Base-by-base conservation (phyloP, 257 asterid species). In the Solanum chiquidenum region DNA sequence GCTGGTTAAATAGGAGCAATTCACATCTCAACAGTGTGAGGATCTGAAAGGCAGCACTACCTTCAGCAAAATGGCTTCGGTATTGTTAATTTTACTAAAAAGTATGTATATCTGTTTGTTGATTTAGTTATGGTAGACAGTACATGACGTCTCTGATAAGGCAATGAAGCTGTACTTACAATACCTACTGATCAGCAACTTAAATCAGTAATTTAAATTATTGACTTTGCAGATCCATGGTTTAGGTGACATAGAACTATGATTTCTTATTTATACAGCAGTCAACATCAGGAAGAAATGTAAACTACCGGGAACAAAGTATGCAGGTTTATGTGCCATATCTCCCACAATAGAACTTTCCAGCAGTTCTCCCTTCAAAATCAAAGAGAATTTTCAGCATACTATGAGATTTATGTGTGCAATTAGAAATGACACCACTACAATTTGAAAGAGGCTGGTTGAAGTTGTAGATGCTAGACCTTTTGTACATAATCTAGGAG, bases 241-340 rank as follows among this genome's bases (percentile, higher is more conserved):
- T 77, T 77, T 40, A 40, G 84, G 23, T n/a, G 84, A 76, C 25
- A 42, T n/a, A 9, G 64, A 42, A 27, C 29, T n/a, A 40, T 13
- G 3, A 25, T 44, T 20, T 79, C 84, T 44, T 27, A 76, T 40
- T 44, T 55, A 79, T 42, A 79, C 64, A 79, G 25, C 64, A 25
- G 46, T 74, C 83, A 74, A 74, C 52, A 79, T 44, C 84, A 1
- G 27, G 37, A 79, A 42, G 40, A 86, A 72, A 87, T 46, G 73
- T 9, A 86, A 58, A 52, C 93, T 95, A 97, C 99, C 99, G 76
- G 99, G 99, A 88, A 97, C 99, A 87, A 97, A 97, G 92, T 97
- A 96, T 64, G 99, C 98, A 83, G 99, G 99, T 91, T 96, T 97
- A 91, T 97, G 99, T 1, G 99, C 99, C 94, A 96, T 90, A 87